Evolutionary conservation across 805 yeast genomes (phyloP).

Genomic region (Metschnikowia aberdeeniae): DNA sequence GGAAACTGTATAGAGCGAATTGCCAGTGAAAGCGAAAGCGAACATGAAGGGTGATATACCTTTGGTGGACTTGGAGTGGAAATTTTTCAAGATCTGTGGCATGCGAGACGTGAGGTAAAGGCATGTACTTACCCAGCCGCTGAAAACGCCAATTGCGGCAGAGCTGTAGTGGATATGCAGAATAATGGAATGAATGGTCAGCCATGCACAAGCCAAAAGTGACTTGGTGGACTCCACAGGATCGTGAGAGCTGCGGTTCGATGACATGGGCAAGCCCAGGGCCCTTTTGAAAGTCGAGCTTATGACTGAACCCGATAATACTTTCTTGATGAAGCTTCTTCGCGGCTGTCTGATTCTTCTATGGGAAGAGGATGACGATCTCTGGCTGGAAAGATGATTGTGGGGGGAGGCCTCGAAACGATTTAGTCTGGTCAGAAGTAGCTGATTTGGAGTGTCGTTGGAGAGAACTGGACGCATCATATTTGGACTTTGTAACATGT

Average conservation of each 20-base stretch:
- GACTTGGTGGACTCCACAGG: not conserved
- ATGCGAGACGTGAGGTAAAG: slow-evolving; percentile 30
- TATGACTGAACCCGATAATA: slow-evolving; percentile 14
- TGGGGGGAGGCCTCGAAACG: slow-evolving; percentile 19
- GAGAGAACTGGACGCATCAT: slow-evolving; percentile 24
- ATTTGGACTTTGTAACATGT: slow-evolving; percentile 35
- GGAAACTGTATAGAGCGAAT: slow-evolving; percentile 32
- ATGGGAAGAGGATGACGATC: slow-evolving; percentile 10
- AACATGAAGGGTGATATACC: slow-evolving; percentile 35
- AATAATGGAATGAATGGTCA: not conserved
- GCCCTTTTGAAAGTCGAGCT: slow-evolving; percentile 14
- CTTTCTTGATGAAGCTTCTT: slow-evolving; percentile 9
- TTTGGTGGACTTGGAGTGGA: slow-evolving; percentile 25
- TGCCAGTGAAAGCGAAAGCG: slow-evolving; percentile 35
- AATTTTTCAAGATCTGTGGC: slow-evolving; percentile 36
- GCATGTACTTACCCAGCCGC: slow-evolving; percentile 33
- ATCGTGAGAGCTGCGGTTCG: not conserved
- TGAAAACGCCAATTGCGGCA: slow-evolving; percentile 22
- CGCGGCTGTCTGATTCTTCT: slow-evolving; percentile 5
- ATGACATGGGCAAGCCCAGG: slow-evolving; percentile 1
- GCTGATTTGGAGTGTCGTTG: slow-evolving; percentile 7
- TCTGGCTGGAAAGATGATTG: slow-evolving; percentile 1
- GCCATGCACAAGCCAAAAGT: not conserved
- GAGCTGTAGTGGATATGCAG: slow-evolving; percentile 4
- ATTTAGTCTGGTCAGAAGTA: slow-evolving; percentile 17